Evolutionary conservation across 257 asterid genomes (phyloP).

Genomic region (Anisodus tanguticus): DNA sequence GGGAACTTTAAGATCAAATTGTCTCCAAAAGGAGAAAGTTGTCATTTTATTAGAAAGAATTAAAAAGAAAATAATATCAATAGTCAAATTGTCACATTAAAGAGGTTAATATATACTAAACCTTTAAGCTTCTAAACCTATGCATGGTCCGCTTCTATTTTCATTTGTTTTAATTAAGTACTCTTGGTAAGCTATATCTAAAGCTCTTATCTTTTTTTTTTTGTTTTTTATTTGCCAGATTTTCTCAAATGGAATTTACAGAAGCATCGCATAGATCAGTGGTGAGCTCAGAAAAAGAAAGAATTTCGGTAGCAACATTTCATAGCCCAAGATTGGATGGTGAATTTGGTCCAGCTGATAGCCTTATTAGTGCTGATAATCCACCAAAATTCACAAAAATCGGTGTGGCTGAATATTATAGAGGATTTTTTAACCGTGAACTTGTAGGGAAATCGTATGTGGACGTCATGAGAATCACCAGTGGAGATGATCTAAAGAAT

Average conservation of each 20-base stretch:
- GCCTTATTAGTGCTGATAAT: neutral
- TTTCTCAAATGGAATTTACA: neutral
- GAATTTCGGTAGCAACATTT: constrained; percentile 3
- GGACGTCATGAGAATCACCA: neutral
- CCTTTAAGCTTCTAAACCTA: too few relatives aligned
- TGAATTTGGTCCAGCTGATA: neutral
- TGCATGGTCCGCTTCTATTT: too few relatives aligned
- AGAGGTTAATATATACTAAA: too few relatives aligned
- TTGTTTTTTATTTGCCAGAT: neutral
- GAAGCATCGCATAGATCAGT: neutral
- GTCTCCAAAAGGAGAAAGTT: too few relatives aligned
- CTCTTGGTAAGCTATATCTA: neutral
- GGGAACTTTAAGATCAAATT: too few relatives aligned
- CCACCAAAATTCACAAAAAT: neutral
- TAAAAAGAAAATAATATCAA: too few relatives aligned
- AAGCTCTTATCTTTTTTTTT: neutral
- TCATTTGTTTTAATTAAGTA: neutral
- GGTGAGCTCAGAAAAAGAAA: neutral
- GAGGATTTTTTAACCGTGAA: neutral
- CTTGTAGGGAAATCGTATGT: neutral
- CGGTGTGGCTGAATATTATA: neutral
- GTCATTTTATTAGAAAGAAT: too few relatives aligned
- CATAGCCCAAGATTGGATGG: constrained; percentile 19
- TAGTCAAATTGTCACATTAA: too few relatives aligned
- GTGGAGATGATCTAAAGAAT: neutral